phyloP scores from a whole-genome alignment of 176 grass and related monocot genomes.

The Eragrostis nindensis region DNA sequence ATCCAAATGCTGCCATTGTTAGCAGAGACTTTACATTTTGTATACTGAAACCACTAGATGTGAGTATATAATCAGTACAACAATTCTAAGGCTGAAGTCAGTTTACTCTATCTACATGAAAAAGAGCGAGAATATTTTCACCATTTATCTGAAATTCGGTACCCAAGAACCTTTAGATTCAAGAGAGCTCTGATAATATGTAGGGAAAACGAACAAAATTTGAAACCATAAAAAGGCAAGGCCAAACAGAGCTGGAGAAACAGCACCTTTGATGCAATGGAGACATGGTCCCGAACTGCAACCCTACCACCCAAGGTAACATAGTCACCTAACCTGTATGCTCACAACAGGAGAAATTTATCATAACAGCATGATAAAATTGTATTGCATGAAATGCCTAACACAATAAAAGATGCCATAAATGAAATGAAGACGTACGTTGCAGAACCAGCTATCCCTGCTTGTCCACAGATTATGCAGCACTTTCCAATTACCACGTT shows the following conservation, averaged over 20 bases:
- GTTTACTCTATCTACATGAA: not conserved
- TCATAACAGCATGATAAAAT: not conserved
- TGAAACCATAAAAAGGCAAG: not conserved
- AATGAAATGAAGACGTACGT: slow-evolving; percentile 54
- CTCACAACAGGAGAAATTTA: not conserved
- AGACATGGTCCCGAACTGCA: slow-evolving; percentile 68
- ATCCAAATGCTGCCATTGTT: not conserved
- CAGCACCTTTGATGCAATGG: slow-evolving; percentile 66
- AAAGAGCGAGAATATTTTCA: not conserved
- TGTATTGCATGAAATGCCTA: not conserved
- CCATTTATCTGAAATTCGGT: not conserved
- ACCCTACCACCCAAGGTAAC: slow-evolving; percentile 74
- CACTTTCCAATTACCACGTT: slow-evolving; percentile 88
- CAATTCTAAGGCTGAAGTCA: not conserved
- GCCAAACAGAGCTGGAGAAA: not conserved
- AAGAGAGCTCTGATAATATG: not conserved
- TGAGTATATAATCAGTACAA: not conserved
- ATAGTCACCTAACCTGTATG: slow-evolving; percentile 61
- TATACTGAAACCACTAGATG: slow-evolving; percentile 1
- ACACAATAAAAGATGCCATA: slow-evolving; percentile 23
- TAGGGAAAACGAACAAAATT: not conserved
- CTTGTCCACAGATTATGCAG: slow-evolving; percentile 94
- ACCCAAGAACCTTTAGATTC: not conserved
- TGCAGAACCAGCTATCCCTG: slow-evolving; percentile 87
- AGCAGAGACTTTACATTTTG: not conserved